Percentiles rank a stretch among this genome's conserved stretches.
These are phyloP conservation scores for Coemansia sp. DNA, from an alignment of 192 early-diverging fungal genomes.

Conservation along the genomic window DNA sequence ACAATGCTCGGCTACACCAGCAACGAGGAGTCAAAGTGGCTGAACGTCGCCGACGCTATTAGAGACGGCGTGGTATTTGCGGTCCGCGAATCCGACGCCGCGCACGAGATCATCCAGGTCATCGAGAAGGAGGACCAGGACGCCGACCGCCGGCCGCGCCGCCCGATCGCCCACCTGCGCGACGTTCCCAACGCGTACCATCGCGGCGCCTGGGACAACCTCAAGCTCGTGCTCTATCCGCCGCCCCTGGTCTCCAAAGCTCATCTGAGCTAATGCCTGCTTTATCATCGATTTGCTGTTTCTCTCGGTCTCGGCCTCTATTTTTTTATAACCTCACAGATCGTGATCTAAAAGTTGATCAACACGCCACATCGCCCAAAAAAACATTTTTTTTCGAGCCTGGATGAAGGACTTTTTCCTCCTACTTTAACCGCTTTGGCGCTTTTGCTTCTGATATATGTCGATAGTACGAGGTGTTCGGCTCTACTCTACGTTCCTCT, in stretches of 20 bases:
- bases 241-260: not conserved
- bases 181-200: conserved; percentile 44
- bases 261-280: not conserved
- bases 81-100: conserved; percentile 1
- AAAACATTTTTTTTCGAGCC: not conserved
- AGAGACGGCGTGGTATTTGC: conserved; percentile 41
- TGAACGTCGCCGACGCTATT: conserved; percentile 37
- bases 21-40: conserved; percentile 51
- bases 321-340: not conserved
- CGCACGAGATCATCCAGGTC: conserved; percentile 9
- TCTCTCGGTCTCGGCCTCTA: not conserved
- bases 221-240: conserved; percentile 22
- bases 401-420: not conserved
- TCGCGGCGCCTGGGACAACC: conserved; percentile 36
- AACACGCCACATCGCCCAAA: not conserved
- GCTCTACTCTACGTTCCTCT: not conserved
- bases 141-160: conserved; percentile 17
- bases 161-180: conserved; percentile 19
- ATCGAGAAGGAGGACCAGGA: conserved; percentile 46
- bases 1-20: conserved; percentile 38
- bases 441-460: not conserved
- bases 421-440: not conserved
- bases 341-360: not conserved
- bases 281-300: not conserved
- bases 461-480: not conserved